Evolutionary conservation across 2,329 filamentous ascomycete genomes (phyloP).

Genomic region (Phyllachora maydis): DNA sequence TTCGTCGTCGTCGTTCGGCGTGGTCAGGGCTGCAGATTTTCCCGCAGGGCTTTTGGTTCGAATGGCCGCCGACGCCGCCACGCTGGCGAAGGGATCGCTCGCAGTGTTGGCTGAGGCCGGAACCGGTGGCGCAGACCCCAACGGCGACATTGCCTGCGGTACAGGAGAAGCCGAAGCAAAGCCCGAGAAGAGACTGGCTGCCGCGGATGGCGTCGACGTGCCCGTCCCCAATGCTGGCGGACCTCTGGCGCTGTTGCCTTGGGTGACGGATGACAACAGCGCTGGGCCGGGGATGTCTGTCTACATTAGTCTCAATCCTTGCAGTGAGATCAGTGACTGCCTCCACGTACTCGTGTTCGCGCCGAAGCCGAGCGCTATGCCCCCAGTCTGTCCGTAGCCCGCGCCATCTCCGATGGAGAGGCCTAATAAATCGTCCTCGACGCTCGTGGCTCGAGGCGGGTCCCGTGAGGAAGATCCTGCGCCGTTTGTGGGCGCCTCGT

Average conservation of each 20-base stretch:
- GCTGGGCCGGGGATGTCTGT: slow-evolving; percentile 43
- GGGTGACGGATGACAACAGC: slow-evolving; percentile 40
- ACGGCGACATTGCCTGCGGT: too few relatives aligned
- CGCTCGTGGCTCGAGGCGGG: too few relatives aligned
- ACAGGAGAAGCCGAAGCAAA: too few relatives aligned
- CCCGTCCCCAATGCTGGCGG: too few relatives aligned
- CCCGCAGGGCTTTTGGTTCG: too few relatives aligned
- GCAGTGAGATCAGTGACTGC: neutral
- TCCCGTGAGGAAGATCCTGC: slow-evolving; percentile 13
- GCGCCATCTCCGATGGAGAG: slow-evolving; percentile 54
- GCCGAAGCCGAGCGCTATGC: slow-evolving; percentile 66
- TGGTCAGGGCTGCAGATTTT: too few relatives aligned
- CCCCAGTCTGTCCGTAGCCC: slow-evolving; percentile 53
- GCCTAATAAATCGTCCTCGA: slow-evolving; percentile 84
- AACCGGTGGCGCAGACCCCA: too few relatives aligned
- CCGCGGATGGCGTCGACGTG: too few relatives aligned
- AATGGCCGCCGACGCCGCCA: too few relatives aligned
- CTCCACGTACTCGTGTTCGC: slow-evolving; percentile 39
- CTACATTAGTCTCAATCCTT: slow-evolving; percentile 7
- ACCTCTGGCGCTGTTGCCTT: slow-evolving; percentile 36
- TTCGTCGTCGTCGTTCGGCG: slow-evolving; percentile 66
- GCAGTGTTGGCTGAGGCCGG: too few relatives aligned
- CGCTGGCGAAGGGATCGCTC: too few relatives aligned
- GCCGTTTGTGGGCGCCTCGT: slow-evolving; percentile 35
- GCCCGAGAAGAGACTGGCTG: too few relatives aligned